These are phyloP conservation scores for Calonectria pseudoturangicola DNA, from an alignment of 2,329 filamentous ascomycete species.

Conservation along the genomic window DNA sequence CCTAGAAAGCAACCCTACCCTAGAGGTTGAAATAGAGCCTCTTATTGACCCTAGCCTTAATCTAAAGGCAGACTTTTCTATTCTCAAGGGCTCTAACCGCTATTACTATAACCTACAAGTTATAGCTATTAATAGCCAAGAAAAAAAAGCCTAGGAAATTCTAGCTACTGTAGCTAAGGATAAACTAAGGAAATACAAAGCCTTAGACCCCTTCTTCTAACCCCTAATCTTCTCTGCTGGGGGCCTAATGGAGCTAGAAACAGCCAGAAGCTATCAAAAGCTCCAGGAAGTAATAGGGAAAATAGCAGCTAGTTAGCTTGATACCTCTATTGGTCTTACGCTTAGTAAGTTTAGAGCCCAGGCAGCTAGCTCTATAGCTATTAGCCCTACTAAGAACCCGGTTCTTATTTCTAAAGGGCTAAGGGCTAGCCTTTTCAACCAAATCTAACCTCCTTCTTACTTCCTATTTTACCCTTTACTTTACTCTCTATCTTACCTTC, in stretches of 20 bases:
- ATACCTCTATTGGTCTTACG: neutral
- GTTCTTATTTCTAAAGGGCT: neutral
- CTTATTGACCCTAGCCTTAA: neutral
- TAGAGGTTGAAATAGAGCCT: neutral
- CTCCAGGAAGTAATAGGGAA: neutral
- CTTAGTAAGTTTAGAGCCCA: neutral
- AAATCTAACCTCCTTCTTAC: neutral
- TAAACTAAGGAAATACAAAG: neutral
- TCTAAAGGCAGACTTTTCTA: neutral
- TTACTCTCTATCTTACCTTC: too few relatives aligned
- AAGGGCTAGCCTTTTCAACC: neutral
- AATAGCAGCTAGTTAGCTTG: neutral
- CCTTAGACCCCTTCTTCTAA: neutral
- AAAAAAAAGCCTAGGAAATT: neutral
- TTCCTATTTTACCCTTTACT: too few relatives aligned
- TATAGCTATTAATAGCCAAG: conserved; percentile 2
- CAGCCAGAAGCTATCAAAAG: neutral
- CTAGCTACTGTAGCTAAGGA: neutral
- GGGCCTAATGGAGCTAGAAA: neutral
- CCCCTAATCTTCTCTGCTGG: neutral
- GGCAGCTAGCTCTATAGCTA: neutral
- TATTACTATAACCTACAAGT: neutral
- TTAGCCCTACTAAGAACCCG: neutral
- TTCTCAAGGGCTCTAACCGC: neutral
- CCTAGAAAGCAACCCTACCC: neutral